These are phyloP conservation scores for Cryptococcus maquisensis DNA, from an alignment of 1,284 basidiomycete species.

Conservation along the genomic window DNA sequence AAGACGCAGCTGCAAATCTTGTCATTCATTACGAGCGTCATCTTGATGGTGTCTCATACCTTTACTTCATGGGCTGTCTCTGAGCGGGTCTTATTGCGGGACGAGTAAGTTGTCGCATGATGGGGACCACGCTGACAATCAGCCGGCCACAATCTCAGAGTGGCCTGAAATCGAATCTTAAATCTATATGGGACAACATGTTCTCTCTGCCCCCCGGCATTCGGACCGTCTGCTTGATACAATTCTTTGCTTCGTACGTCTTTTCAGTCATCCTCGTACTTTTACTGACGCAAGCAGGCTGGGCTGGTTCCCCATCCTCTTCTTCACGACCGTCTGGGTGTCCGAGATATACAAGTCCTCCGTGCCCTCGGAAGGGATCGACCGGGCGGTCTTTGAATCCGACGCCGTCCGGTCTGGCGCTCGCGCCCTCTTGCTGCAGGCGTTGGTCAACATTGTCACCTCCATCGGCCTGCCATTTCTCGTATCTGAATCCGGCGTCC, in stretches of 20 bases:
- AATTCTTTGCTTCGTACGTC: slow-evolving; percentile 72
- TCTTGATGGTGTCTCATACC: slow-evolving; percentile 50
- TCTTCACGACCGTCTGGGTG: slow-evolving; percentile 81
- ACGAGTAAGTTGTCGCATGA: slow-evolving; percentile 41
- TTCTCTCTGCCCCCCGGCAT: slow-evolving; percentile 68
- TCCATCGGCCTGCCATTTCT: slow-evolving; percentile 72
- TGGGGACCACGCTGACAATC: neutral
- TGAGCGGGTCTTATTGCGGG: slow-evolving; percentile 66
- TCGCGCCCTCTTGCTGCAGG: slow-evolving; percentile 72
- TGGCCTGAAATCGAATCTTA: slow-evolving; percentile 34
- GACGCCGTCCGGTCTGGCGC: slow-evolving; percentile 78
- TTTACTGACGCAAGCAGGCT: slow-evolving; percentile 53
- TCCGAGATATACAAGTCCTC: slow-evolving; percentile 72
- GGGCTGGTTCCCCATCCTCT: slow-evolving; percentile 84
- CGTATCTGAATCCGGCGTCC: slow-evolving; percentile 51
- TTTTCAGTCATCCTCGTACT: neutral
- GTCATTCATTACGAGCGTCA: slow-evolving; percentile 51
- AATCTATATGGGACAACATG: slow-evolving; percentile 62
- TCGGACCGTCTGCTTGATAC: slow-evolving; percentile 67
- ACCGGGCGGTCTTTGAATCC: slow-evolving; percentile 52
- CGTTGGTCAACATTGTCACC: slow-evolving; percentile 64
- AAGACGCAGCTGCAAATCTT: slow-evolving; percentile 72
- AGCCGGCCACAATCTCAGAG: slow-evolving; percentile 43
- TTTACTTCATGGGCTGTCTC: slow-evolving; percentile 65
- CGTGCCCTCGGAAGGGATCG: slow-evolving; percentile 29